Conservation (phyloP, 1,139 yeast species). For the Candida tetrigidarum region DNA sequence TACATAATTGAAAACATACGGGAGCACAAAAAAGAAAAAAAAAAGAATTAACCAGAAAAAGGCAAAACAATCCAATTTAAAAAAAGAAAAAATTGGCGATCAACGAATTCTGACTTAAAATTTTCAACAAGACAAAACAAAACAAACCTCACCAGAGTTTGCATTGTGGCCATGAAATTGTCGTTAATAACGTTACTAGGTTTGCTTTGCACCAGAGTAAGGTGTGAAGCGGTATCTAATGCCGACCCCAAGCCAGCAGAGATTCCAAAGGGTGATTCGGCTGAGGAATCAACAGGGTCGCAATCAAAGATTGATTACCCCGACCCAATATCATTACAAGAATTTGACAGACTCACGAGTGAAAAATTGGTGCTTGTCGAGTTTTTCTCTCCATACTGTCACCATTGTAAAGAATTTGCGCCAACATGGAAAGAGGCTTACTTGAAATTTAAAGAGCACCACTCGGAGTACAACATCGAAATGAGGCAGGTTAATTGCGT, state of each 20-base stretch:
- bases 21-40: background rate
- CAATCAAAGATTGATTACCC: constrained; percentile 17
- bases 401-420: constrained; percentile 67
- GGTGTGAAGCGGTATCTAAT: background rate
- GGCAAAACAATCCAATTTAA: background rate
- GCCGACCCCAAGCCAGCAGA: background rate
- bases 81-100: constrained; percentile 8
- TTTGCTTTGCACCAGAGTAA: background rate
- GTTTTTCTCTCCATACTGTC: constrained; percentile 71
- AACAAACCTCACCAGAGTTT: background rate
- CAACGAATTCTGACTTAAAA: background rate
- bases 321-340: constrained; percentile 33
- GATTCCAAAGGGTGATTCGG: background rate
- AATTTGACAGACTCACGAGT: constrained; percentile 49
- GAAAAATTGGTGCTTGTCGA: constrained; percentile 61
- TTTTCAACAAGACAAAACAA: background rate
- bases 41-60: background rate
- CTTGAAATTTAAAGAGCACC: constrained; percentile 37
- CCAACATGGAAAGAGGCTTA: constrained; percentile 69
- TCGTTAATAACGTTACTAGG: constrained; percentile 6
- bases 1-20: background rate
- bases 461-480: constrained; percentile 46
- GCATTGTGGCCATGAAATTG: constrained; percentile 3
- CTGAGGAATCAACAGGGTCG: constrained; percentile 7
- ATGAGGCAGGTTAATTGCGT: constrained; percentile 77